A percentile compares a stretch with the other conserved stretches of the same genome.
These are phyloP conservation scores for Yamadazyma diddensiae DNA, from an alignment of 1,139 yeast genomes.

Conservation along the genomic window DNA sequence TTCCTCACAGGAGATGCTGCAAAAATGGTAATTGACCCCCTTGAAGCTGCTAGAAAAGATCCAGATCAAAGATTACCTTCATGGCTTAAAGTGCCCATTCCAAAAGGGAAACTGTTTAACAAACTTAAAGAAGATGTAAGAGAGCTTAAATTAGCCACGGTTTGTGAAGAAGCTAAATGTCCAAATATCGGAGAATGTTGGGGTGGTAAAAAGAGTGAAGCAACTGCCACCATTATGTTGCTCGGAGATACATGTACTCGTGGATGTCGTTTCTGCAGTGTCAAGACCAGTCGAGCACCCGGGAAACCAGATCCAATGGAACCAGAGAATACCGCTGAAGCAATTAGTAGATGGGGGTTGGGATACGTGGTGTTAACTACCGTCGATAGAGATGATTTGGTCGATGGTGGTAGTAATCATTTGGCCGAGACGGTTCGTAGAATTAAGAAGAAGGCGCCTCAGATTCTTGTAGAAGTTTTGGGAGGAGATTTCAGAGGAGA, in stretches of 20 bases:
- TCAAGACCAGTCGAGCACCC: slow-evolving; percentile 87
- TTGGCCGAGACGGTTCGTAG: slow-evolving; percentile 81
- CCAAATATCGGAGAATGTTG: slow-evolving; percentile 99
- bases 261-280: slow-evolving; percentile 97
- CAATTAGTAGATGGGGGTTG: slow-evolving; percentile 96
- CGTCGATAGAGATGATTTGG: slow-evolving; percentile 93
- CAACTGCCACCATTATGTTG: slow-evolving; percentile 99
- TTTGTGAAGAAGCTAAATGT: slow-evolving; percentile 97
- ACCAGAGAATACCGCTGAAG: slow-evolving; percentile 97
- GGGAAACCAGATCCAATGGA: slow-evolving; percentile 91
- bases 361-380: slow-evolving; percentile 98
- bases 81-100: slow-evolving; percentile 95
- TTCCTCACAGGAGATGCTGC: slow-evolving; percentile 80
- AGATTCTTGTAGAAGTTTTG: slow-evolving; percentile 86
- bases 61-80: slow-evolving; percentile 74
- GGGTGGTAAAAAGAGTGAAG: slow-evolving; percentile 95
- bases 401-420: slow-evolving; percentile 93
- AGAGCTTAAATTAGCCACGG: slow-evolving; percentile 87
- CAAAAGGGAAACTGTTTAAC: slow-evolving; percentile 82
- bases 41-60: slow-evolving; percentile 61
- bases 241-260: slow-evolving; percentile 98
- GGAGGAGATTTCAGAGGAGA: slow-evolving; percentile 97
- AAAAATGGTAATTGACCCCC: slow-evolving; percentile 57
- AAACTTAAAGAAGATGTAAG: slow-evolving; percentile 82
- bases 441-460: slow-evolving; percentile 87